Conservation (phyloP, 2,329 filamentous ascomycete species). For the Microascus cirrosus region DNA sequence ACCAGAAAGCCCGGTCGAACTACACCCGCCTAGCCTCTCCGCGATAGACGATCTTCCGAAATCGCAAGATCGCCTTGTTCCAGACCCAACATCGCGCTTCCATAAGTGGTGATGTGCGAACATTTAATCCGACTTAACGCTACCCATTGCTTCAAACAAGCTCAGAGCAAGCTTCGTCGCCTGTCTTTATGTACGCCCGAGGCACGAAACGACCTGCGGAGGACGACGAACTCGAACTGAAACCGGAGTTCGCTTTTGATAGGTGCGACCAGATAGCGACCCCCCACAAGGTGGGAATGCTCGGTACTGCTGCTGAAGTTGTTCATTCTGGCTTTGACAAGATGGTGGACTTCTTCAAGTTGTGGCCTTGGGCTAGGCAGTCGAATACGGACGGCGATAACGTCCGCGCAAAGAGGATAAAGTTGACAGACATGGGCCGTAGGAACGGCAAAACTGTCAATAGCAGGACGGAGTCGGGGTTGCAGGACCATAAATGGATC, state of each 20-base stretch:
- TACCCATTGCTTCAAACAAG: background rate
- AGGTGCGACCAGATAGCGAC: background rate
- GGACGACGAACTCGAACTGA: background rate
- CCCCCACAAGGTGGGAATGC: background rate
- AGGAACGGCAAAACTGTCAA: background rate
- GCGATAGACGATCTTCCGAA: background rate
- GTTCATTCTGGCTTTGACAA: background rate
- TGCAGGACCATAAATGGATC: background rate
- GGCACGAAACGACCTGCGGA: background rate
- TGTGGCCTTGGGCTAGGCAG: background rate
- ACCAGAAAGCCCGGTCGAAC: background rate
- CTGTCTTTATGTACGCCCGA: background rate
- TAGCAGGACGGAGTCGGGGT: background rate
- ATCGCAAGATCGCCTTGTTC: background rate
- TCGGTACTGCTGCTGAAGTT: background rate
- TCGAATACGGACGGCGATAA: background rate
- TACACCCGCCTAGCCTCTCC: background rate
- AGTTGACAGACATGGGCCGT: background rate
- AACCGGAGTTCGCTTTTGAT: background rate
- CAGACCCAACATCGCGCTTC: background rate
- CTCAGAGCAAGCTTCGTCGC: background rate
- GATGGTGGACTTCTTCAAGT: background rate
- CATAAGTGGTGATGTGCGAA: background rate
- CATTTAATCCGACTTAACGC: background rate
- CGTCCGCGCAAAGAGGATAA: background rate